These are phyloP conservation scores for Musa troglodytarum DNA, from an alignment of 176 grass and related monocot genomes.

Conservation along the genomic window DNA sequence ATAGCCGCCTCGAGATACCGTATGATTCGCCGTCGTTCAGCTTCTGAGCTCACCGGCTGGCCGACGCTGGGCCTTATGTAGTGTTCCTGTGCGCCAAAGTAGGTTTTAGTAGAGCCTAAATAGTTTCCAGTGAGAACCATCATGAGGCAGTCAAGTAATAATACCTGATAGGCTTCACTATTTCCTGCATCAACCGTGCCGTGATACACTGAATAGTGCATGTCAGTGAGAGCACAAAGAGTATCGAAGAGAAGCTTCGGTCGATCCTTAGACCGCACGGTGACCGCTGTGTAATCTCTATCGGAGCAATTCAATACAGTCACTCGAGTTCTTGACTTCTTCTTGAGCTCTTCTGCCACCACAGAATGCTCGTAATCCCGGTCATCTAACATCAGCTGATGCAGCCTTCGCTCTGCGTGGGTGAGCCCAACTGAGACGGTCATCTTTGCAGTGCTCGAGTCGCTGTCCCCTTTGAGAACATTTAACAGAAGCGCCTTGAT, in stretches of 20 bases:
- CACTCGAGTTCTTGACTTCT: background rate
- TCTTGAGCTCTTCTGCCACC: background rate
- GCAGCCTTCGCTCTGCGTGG: constrained; percentile 5
- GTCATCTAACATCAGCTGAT: constrained; percentile 10
- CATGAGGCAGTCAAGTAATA: background rate
- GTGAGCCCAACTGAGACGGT: background rate
- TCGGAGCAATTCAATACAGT: background rate
- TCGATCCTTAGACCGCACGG: background rate
- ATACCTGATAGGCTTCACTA: constrained; percentile 5
- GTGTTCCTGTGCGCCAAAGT: background rate
- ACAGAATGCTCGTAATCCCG: background rate
- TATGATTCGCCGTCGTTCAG: background rate
- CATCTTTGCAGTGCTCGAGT: background rate
- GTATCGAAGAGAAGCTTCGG: constrained; percentile 8
- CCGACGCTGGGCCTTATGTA: constrained; percentile 2
- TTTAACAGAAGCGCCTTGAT: background rate
- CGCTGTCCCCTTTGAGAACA: background rate
- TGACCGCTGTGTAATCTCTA: background rate
- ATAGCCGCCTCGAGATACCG: background rate
- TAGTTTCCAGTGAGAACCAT: background rate
- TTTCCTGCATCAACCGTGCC: background rate
- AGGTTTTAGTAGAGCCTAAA: background rate
- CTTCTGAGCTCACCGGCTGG: background rate
- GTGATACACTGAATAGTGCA: background rate
- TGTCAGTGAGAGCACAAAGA: background rate